These are phyloP conservation scores for Amniculicola lignicola DNA, from an alignment of 495 filamentous ascomycete genomes.

Conservation along the genomic window DNA sequence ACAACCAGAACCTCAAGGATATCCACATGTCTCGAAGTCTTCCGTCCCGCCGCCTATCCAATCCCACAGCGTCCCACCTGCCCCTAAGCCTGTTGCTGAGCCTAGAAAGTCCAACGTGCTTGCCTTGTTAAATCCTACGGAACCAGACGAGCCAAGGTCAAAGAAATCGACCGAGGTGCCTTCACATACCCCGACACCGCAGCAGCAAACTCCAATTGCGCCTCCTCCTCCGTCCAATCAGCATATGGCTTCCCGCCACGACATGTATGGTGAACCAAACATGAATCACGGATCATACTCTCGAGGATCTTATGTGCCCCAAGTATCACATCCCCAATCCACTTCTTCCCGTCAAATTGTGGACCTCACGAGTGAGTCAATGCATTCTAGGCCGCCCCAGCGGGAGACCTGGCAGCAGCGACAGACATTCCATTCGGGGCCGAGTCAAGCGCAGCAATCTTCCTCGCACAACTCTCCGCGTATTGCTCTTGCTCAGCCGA, in stretches of 20 bases:
- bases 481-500: conserved; percentile 12
- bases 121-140: conserved; percentile 29
- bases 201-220: conserved; percentile 28
- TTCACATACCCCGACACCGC: conserved; percentile 31
- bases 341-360: conserved; percentile 9
- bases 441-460: conserved; percentile 16
- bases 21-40: conserved; percentile 8
- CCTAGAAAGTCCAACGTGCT: conserved; percentile 31
- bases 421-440: conserved; percentile 15
- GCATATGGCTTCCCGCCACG: conserved; percentile 12
- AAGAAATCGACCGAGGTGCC: conserved; percentile 30
- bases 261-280: conserved; percentile 15
- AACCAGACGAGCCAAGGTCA: conserved; percentile 31
- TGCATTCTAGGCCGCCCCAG: neutral
- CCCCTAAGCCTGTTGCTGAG: conserved; percentile 27
- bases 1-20: neutral
- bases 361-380: conserved; percentile 22
- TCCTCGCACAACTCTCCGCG: conserved; percentile 16
- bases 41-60: conserved; percentile 9
- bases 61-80: conserved; percentile 6
- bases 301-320: conserved; percentile 16
- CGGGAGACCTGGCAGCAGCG: conserved; percentile 18
- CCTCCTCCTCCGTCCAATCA: conserved; percentile 18
- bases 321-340: conserved; percentile 4
- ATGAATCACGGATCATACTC: conserved; percentile 10